phyloP scores from a whole-genome alignment of 129 eudicot species.

The Smallanthus sonchifolius region DNA sequence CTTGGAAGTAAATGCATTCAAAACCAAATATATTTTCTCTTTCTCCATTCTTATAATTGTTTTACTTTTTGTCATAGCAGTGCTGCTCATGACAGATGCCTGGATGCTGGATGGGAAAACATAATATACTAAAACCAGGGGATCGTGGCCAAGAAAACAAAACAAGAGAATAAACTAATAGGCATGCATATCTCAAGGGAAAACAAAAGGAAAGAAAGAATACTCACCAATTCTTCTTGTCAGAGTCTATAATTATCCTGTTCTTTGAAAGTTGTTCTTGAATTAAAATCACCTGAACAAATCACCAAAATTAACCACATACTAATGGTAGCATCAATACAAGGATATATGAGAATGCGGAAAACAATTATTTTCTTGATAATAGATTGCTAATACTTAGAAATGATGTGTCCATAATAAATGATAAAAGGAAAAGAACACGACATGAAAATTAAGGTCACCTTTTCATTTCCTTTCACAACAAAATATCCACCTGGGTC shows the following conservation, averaged over 20 bases:
- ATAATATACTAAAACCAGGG: not conserved
- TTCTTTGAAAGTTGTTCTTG: slow-evolving; percentile 98
- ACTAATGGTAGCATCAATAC: slow-evolving; percentile 5
- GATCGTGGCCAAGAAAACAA: not conserved
- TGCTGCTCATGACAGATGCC: slow-evolving; percentile 92
- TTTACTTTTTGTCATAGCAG: slow-evolving; percentile 69
- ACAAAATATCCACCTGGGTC: slow-evolving; percentile 99
- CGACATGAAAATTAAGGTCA: slow-evolving; percentile 18
- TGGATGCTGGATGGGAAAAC: slow-evolving; percentile 51
- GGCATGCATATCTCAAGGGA: not conserved
- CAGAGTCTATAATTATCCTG: slow-evolving; percentile 88
- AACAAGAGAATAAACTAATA: not conserved
- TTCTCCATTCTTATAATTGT: slow-evolving; percentile 78
- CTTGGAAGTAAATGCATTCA: slow-evolving; percentile 69
- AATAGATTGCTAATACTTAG: not conserved
- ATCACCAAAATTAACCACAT: slow-evolving; percentile 22
- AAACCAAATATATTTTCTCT: slow-evolving; percentile 68
- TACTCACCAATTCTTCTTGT: slow-evolving; percentile 80
- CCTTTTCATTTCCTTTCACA: slow-evolving; percentile 97
- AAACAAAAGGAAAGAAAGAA: not conserved
- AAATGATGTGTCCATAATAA: not conserved
- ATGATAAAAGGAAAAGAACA: not conserved
- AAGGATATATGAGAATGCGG: not conserved
- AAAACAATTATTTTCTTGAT: not conserved
- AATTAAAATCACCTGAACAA: slow-evolving; percentile 75